Base-by-base conservation (phyloP, 2,329 filamentous ascomycete genomes). In the Penicillium olsonii region DNA sequence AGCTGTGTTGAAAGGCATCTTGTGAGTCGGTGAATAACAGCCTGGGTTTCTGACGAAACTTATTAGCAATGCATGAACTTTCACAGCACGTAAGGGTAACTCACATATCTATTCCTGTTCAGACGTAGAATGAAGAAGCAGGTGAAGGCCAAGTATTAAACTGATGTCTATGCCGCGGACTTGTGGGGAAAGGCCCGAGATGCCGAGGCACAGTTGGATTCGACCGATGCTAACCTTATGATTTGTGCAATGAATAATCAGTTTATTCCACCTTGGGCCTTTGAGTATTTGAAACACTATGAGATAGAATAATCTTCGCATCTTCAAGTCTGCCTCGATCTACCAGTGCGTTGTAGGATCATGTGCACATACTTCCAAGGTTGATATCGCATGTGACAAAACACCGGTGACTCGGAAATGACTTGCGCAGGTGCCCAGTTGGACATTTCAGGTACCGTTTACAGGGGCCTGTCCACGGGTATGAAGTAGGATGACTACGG, bases 1-100 rank as follows among this genome's bases (percentile, higher is more conserved):
- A 54, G 78, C 80, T 41, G 83, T 86, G 60, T 83, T 82, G 77
- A 86, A 85, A 56, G 80, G 80, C 83, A 86, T 86, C 29, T 49
- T 68, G 52, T 51, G 18, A 22, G 5, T 19, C 12, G n/a, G 47
- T 45, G 39, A 39, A 42, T 26, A 17, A 34, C 27, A 38, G 34
- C 50, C 33, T 22, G 35, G 45, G 31, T 45, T 54, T 55, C 48
- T 50, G 50, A 51, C 39, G 5, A 24, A 8, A 24, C 22, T 4
- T 24, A 4, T 24, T 24, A 24, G 22, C 22, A 24, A 24, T 24
- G 22, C 8, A 24, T 24, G 22, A 8, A 24, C 8, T 24, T 24
- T 24, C 5, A 8, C 22, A n/a, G n/a, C 22, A 24, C 22, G 4
- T 4, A 24, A 8, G 5, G 4, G 22, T 24, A 24, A 40, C 19